These are phyloP conservation scores for Lachancea waltii DNA, from an alignment of 805 yeast genomes.

Conservation along the genomic window DNA sequence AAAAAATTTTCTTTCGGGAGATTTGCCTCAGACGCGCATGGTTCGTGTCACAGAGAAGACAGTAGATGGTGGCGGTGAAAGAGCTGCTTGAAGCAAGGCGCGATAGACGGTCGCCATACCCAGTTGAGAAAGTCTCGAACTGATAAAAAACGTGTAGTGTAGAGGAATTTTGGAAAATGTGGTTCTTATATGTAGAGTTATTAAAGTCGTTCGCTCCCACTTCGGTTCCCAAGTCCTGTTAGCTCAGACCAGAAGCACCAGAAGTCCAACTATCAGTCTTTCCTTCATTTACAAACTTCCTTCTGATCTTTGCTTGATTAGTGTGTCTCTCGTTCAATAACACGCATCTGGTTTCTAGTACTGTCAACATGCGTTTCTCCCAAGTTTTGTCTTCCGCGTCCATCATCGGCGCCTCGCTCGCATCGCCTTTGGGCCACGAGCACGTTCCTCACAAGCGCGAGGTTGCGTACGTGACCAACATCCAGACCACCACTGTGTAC, in stretches of 20 bases:
- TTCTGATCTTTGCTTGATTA: slow-evolving; percentile 21
- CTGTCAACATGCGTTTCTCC: slow-evolving; percentile 44
- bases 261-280: slow-evolving; percentile 13
- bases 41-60: neutral
- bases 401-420: slow-evolving; percentile 44
- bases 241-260: neutral
- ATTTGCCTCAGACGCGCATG: neutral
- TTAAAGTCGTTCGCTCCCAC: neutral
- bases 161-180: neutral
- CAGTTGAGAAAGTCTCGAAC: neutral
- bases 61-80: neutral
- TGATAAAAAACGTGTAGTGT: neutral
- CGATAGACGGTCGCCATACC: neutral
- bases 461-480: slow-evolving; percentile 43
- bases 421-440: slow-evolving; percentile 55
- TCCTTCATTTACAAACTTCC: slow-evolving; percentile 9
- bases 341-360: slow-evolving; percentile 9
- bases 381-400: slow-evolving; percentile 42
- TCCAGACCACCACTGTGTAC: slow-evolving; percentile 42
- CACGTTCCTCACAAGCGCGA: slow-evolving; percentile 58
- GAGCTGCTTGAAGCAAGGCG: neutral
- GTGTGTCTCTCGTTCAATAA: slow-evolving; percentile 4
- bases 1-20: neutral
- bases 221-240: neutral
- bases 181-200: neutral